Conservation (phyloP, 805 yeast genomes). For the Starmerella vitae region DNA sequence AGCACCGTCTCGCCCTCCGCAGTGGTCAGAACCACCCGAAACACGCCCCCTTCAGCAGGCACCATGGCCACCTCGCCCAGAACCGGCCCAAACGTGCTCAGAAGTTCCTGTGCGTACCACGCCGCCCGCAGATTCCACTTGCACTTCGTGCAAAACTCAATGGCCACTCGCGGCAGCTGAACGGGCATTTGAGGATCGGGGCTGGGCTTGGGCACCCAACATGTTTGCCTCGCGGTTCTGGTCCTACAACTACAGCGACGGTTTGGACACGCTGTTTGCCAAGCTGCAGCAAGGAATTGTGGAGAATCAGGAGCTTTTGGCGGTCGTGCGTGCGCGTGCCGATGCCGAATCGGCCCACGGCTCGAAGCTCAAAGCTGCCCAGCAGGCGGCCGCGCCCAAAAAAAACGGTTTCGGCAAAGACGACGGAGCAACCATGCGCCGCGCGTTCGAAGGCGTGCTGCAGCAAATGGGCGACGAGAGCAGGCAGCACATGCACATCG, state of each 20-base stretch:
- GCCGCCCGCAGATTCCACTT: slow-evolving; percentile 81
- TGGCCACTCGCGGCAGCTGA: slow-evolving; percentile 47
- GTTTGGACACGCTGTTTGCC: slow-evolving; percentile 28
- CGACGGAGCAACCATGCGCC: slow-evolving; percentile 53
- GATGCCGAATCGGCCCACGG: slow-evolving; percentile 62
- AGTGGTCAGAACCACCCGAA: slow-evolving; percentile 40
- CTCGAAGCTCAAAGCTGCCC: slow-evolving; percentile 34
- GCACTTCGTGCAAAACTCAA: slow-evolving; percentile 68
- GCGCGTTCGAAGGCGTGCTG: slow-evolving; percentile 46
- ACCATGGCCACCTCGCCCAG: slow-evolving; percentile 42
- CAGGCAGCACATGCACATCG: slow-evolving; percentile 43
- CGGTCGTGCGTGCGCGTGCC: slow-evolving; percentile 53
- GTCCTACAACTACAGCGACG: slow-evolving; percentile 22
- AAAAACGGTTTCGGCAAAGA: slow-evolving; percentile 37
- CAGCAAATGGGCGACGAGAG: slow-evolving; percentile 47
- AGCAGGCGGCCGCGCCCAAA: slow-evolving; percentile 29
- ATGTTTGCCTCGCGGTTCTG: slow-evolving; percentile 22
- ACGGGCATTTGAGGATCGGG: slow-evolving; percentile 1
- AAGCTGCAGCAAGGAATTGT: slow-evolving; percentile 40
- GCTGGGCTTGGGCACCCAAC: not conserved
- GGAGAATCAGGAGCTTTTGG: slow-evolving; percentile 58
- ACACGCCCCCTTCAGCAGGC: slow-evolving; percentile 43
- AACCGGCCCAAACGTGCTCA: slow-evolving; percentile 60
- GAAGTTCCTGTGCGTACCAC: slow-evolving; percentile 74
- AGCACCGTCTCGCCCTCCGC: slow-evolving; percentile 29